These are phyloP conservation scores for Sisymbrium irio DNA, from an alignment of 345 rosid genomes.

Conservation along the genomic window DNA sequence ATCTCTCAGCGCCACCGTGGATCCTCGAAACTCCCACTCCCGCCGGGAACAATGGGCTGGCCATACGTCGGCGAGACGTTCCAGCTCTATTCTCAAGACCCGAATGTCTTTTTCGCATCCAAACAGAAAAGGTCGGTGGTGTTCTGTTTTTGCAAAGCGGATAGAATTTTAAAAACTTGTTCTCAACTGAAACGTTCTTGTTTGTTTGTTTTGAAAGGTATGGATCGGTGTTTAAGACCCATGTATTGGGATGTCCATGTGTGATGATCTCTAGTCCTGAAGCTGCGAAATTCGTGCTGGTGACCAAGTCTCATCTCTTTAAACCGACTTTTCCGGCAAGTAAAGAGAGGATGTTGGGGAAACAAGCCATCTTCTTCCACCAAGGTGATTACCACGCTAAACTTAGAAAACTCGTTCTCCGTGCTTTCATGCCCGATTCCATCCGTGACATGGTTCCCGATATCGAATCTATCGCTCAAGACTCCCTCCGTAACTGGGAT, in stretches of 20 bases:
- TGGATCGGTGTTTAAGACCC: conserved; percentile 79
- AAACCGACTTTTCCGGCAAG: conserved; percentile 89
- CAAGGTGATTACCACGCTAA: conserved; percentile 78
- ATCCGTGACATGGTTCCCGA: conserved; percentile 47
- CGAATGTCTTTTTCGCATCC: conserved; percentile 72
- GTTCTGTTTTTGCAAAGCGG: too few relatives aligned
- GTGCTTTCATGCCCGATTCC: conserved; percentile 70
- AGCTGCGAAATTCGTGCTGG: conserved; percentile 72
- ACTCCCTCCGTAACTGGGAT: conserved; percentile 44
- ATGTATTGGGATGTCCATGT: conserved; percentile 81
- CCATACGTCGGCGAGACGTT: conserved; percentile 86
- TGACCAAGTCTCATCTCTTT: conserved; percentile 65
- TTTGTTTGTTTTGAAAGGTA: conserved; percentile 40
- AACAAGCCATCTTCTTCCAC: conserved; percentile 80
- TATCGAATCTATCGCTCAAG: conserved; percentile 53
- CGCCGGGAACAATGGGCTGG: conserved; percentile 86
- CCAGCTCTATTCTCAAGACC: conserved; percentile 87
- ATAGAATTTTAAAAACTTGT: too few relatives aligned
- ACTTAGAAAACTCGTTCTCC: conserved; percentile 75
- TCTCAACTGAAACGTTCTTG: too few relatives aligned
- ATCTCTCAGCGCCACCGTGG: conserved; percentile 28
- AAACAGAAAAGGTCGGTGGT: conserved; percentile 52
- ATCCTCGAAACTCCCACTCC: conserved; percentile 52
- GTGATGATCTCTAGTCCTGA: conserved; percentile 89
- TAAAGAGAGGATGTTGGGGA: conserved; percentile 86